Percentiles rank a stretch among this genome's conserved stretches.
phyloP scores from a whole-genome alignment of 352 stramenopile species.

The Saprolegnia parasitica region DNA sequence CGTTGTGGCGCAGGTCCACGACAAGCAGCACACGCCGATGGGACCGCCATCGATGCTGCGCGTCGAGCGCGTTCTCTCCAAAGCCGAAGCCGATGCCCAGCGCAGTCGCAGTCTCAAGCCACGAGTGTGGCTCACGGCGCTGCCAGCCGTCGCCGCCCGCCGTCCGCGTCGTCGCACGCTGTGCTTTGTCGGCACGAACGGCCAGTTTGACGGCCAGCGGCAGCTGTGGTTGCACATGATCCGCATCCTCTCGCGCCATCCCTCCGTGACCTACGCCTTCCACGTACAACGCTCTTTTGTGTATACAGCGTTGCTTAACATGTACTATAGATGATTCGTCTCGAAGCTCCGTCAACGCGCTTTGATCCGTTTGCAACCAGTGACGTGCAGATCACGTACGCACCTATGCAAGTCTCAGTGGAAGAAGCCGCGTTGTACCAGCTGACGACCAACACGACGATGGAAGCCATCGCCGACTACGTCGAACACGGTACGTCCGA shows the following conservation, averaged over 20 bases:
- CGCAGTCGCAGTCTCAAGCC: not conserved
- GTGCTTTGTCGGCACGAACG: not conserved
- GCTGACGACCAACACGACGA: conserved; percentile 5
- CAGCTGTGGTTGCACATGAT: not conserved
- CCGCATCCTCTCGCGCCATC: not conserved
- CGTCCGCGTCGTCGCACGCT: not conserved
- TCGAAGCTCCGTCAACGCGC: not conserved
- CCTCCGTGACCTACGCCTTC: not conserved
- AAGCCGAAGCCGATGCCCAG: not conserved
- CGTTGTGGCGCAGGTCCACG: not conserved
- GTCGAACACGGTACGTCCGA: not conserved
- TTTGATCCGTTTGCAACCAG: not conserved
- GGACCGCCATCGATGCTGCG: not conserved
- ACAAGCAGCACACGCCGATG: not conserved
- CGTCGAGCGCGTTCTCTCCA: not conserved
- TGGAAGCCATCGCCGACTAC: not conserved
- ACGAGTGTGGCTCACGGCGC: not conserved
- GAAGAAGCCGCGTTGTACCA: not conserved
- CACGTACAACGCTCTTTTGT: not conserved
- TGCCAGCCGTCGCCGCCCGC: not conserved
- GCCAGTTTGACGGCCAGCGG: conserved; percentile 4
- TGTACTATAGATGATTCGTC: not conserved
- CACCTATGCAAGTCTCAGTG: not conserved
- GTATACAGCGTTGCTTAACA: not conserved
- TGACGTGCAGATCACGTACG: not conserved